Conservation (phyloP, 306 rosid genomes). For the Albizia julibrissin region DNA sequence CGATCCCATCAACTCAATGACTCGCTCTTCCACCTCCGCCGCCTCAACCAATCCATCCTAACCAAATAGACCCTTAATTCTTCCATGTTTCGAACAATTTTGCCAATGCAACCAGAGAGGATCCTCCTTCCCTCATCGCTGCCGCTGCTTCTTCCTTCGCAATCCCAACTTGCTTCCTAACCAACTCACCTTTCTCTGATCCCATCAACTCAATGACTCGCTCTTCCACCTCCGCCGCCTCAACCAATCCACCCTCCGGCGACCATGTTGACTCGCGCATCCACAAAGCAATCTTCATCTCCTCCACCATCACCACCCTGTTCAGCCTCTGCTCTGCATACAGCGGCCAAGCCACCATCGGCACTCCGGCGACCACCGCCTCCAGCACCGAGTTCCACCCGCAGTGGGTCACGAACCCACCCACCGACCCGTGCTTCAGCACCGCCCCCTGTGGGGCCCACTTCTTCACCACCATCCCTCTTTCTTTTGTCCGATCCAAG, state of each 20-base stretch:
- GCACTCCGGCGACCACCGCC: constrained; percentile 37
- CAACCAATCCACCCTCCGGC: constrained; percentile 41
- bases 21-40: constrained; percentile 45
- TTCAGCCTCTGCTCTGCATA: constrained; percentile 42
- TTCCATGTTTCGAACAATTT: background rate
- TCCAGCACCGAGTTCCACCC: constrained; percentile 26
- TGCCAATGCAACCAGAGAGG: background rate
- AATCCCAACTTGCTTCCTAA: background rate
- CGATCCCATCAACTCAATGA: constrained; percentile 49
- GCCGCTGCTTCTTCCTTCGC: background rate
- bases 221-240: constrained; percentile 35
- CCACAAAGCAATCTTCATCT: background rate
- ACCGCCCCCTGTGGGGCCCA: constrained; percentile 63
- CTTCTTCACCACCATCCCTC: constrained; percentile 27
- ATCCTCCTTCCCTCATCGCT: background rate
- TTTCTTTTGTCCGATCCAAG: constrained; percentile 34
- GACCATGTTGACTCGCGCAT: background rate
- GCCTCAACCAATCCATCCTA: too few relatives aligned
- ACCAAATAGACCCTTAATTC: too few relatives aligned
- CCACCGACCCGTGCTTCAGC: constrained; percentile 38
- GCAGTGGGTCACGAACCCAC: constrained; percentile 45
- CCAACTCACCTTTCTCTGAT: background rate
- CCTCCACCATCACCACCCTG: constrained; percentile 44
- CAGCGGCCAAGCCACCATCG: constrained; percentile 47
- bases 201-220: constrained; percentile 28